Evolutionary conservation across 2,329 filamentous ascomycete species (phyloP).

Genomic region (Blastomyces gilchristii): DNA sequence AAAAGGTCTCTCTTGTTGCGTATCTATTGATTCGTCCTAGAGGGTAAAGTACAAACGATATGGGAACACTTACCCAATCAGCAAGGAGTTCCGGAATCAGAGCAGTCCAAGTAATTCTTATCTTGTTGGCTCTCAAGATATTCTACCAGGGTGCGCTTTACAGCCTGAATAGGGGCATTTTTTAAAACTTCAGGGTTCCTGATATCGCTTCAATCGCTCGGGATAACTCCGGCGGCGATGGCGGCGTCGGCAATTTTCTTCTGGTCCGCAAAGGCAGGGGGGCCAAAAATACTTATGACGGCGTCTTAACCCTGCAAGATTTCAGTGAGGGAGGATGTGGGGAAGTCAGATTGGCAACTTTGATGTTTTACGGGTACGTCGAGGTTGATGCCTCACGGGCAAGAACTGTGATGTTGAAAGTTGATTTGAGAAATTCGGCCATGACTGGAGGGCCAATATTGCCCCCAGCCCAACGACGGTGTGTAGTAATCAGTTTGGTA

Average conservation of each 20-base stretch:
- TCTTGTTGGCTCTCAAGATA: conserved; percentile 44
- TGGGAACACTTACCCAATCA: conserved; percentile 39
- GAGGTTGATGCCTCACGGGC: conserved; percentile 40
- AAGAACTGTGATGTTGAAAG: conserved; percentile 29
- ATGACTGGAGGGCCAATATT: neutral
- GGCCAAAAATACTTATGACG: conserved; percentile 42
- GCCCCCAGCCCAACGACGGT: neutral
- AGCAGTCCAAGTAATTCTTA: conserved; percentile 45
- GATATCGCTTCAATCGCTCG: conserved; percentile 39
- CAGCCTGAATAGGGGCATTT: conserved; percentile 20
- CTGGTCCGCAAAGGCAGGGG: conserved; percentile 36
- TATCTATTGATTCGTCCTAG: neutral
- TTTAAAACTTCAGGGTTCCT: conserved; percentile 19
- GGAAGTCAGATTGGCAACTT: conserved; percentile 41
- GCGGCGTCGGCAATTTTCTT: conserved; percentile 48
- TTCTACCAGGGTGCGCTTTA: conserved; percentile 32
- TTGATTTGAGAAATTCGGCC: conserved; percentile 1
- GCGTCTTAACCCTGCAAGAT: conserved; percentile 50
- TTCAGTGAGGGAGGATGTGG: conserved; percentile 36
- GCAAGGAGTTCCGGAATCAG: conserved; percentile 52
- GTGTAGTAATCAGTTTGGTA: neutral
- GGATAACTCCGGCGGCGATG: conserved; percentile 50
- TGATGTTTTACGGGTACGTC: conserved; percentile 29
- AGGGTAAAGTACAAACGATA: conserved; percentile 12
- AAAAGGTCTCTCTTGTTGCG: too few species aligned